Evolutionary conservation across 1,139 yeast genomes (phyloP), one percentile per base, ranked within the genome.

Genomic region (Kodamaea suecica): DNA sequence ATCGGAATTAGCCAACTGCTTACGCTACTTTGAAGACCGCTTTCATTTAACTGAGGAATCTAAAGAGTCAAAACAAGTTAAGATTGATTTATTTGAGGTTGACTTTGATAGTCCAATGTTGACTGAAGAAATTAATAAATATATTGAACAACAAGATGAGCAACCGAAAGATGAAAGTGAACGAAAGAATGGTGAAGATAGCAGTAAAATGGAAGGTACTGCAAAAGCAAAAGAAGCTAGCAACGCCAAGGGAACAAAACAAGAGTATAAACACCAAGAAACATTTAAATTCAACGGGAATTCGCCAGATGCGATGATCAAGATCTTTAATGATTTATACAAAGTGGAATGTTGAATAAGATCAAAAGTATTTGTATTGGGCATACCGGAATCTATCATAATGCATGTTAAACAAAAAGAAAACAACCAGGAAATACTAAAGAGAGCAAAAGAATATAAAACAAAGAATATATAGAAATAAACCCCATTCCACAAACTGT

Each of bases 101-200:
- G 71, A 66, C 31, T 53, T 52, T 34, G 68, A 64, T 37, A 55
- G 63, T 2, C 61, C 62, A 1, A 57, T 53, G 23, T 48, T 67
- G 11, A 41, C 51, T 2, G 37, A 47, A 3, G 48, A 50, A 12
- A 45, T 63, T 13, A 47, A 47, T 13, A 42, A 43, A 10, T 59
- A 52, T 30, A 37, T 53, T 10, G 38, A 44, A 3, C 32, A n/a
- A n/a, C n/a, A n/a, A n/a, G n/a, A n/a, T n/a, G n/a, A n/a, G n/a
- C n/a, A n/a, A n/a, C n/a, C n/a, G n/a, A n/a, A n/a, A n/a, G n/a
- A n/a, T n/a, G n/a, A n/a, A n/a, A n/a, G n/a, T n/a, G n/a, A n/a
- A n/a, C n/a, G n/a, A n/a, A n/a, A n/a, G n/a, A n/a, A n/a, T n/a
- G n/a, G n/a, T n/a, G n/a, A n/a, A n/a, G n/a, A n/a, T n/a, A n/a